Base-by-base conservation (phyloP, 1,139 yeast genomes). In the Sugiyamaella japonica region DNA sequence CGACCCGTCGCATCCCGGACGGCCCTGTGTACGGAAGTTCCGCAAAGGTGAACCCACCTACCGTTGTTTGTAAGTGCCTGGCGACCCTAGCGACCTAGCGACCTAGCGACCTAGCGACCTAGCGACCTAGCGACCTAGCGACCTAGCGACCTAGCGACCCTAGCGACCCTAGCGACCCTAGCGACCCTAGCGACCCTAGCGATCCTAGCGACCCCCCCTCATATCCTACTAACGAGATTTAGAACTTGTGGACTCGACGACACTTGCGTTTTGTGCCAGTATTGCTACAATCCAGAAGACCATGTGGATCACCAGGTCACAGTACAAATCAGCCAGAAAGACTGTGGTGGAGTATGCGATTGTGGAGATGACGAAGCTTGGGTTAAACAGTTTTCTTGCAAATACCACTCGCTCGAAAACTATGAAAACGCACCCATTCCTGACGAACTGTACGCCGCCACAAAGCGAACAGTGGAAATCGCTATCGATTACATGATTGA, bases 351-450 rank as follows among this genome's bases (percentile, higher is more conserved):
- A 0, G 90, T 90, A 5, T 93, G 98, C 68, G 97, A 93, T 68
- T 93, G 98, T 72, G 97, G 98, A 1, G 97, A 93, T 66, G 77
- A 80, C 0, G 89, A 85, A 59, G 95, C 96, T 0, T 91, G 96
- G 84, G 78, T 74, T 32, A 69, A 67, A 5, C 70, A 73, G 2
- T 73, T 84, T 51, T 72, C 80, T 53, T 91, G 97, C 69, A 66
- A 69, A 42, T 66, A 75, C 53, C 70, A 63, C 45, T 59, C 68
- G 32, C 43, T 65, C 28, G 61, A 58, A 28, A 58, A 62, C 49
- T 54, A 55, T 53, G 44, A 57, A 8, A 52, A 57, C 23, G 56
- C 59, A 12, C 63, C 65, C 1, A 54, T 69, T 15, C 70, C 72
- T 1, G 62, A 62, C 10, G 73, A 70, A 28, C 56, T 72, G 9